Base-by-base conservation (phyloP, 148 eudicot genomes). In the Arbutus unedo region DNA sequence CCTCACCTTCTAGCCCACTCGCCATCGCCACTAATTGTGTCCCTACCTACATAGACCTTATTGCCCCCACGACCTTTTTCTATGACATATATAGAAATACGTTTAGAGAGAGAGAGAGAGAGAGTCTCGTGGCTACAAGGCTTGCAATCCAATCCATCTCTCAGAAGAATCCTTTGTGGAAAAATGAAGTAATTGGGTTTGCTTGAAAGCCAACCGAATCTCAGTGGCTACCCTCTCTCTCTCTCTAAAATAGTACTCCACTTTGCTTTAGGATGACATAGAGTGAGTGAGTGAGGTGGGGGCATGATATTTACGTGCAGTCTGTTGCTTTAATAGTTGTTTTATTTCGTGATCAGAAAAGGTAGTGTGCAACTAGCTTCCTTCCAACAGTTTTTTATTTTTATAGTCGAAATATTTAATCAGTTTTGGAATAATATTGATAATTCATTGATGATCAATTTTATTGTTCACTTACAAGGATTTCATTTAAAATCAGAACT, bases 171-270 rank as follows among this genome's bases (percentile, higher is more conserved):
- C 79, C 8, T 53, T 76, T 76, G 79, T 14, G 45, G 25, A 25
- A 45, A 73, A 87, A 83, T 8, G 83, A 88, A 88, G 92, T 91
- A 81, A 85, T 89, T 89, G 91, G 77, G 90, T 85, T 93, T 79
- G 90, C 92, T 91, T 89, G 81, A 86, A 85, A 89, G 88, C 90
- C 97, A 89, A 88, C 88, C 89, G 92, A 91, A 87, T 87, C 89
- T 87, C 73, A 85, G 71, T 41, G 18, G 16, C 43, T 62, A 7
- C 84, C 56, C 79, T 76, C 64, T 4, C 53, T 48, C 51, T 51
- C 16, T 84, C 50, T n/a, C 82, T 55, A 31, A 31, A 31, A 31
- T 31, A 31, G 38, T 31, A 31, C 38, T 31, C 38, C 19, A 19
- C 45, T 53, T 9, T 13, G 77, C 73, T 53, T 31, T 64, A 84